Base-by-base conservation (phyloP, 768 basidiomycete genomes). In the Boletus tylopilopsis region DNA sequence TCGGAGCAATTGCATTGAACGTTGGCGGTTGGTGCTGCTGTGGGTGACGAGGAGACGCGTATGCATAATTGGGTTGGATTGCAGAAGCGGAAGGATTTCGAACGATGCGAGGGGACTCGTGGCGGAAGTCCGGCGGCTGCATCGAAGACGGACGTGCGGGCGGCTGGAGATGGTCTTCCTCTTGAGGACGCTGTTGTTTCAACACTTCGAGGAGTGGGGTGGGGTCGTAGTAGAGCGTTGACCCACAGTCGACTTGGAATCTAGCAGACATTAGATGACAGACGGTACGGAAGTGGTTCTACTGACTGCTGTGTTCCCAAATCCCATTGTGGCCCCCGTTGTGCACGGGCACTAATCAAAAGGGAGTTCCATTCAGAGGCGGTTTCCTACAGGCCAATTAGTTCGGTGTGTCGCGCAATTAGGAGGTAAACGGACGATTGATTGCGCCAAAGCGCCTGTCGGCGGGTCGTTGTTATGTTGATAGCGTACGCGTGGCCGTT, bases 321-420 rank as follows among this genome's bases (percentile, higher is more conserved):
- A 64, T 92, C 90, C 89, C 89, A 92, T 59, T 90, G 89, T 4
- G 90, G 90, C 1, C 90, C 90, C 51, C 90, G 75, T 50, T 86
- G 82, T 8, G 89, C 90, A 32, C 90, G 79, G 4, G 90, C 90
- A 23, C 83, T 85, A 51, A 81, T 77, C 39, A 92, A 73, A 45
- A 90, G 58, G 0, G 89, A 90, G 57, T 92, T 92, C 90, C 90
- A 91, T 56, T 90, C 86, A 10, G 87, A 89, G 10, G 90, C 87
- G 60, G 81, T 82, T 64, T 91, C 89, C 78, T 79, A 35, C 30
- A 32, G 22, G 22, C 25, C 5, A n/a, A 46, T 48, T 21, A 58
- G 52, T 13, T 5, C 5, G 4, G 43, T 24, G 27, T 3, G 16
- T 29, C 7, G 47, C 32, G 12, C 5, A 6, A 33, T 18, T 15